phyloP scores from a whole-genome alignment of 208 protist genomes.

The Leishmania mexicana region DNA sequence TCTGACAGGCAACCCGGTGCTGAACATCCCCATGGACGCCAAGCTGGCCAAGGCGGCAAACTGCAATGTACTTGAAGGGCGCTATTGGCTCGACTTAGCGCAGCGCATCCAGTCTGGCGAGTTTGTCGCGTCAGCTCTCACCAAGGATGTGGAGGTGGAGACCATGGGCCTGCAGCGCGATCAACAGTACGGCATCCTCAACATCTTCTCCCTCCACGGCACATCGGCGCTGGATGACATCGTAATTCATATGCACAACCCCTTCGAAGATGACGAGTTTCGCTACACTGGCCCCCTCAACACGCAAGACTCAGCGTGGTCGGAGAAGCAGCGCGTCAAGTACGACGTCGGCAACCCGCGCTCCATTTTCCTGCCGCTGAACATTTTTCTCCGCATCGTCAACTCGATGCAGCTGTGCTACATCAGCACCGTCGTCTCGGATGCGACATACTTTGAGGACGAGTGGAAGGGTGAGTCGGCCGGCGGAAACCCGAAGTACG shows the following conservation, averaged over 20 bases:
- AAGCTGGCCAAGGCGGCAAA: slow-evolving; percentile 71
- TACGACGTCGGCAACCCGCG: slow-evolving; percentile 51
- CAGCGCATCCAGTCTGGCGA: slow-evolving; percentile 62
- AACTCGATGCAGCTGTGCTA: slow-evolving; percentile 70
- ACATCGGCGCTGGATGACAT: slow-evolving; percentile 65
- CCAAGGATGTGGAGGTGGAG: slow-evolving; percentile 57
- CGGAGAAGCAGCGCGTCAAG: slow-evolving; percentile 37
- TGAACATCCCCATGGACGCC: slow-evolving; percentile 68
- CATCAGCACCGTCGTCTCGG: slow-evolving; percentile 43
- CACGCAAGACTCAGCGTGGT: slow-evolving; percentile 54
- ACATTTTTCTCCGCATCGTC: slow-evolving; percentile 56
- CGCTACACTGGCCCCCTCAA: slow-evolving; percentile 67
- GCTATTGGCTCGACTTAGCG: slow-evolving; percentile 70
- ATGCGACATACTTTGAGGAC: slow-evolving; percentile 56
- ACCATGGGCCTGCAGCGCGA: slow-evolving; percentile 67
- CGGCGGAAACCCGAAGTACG: slow-evolving; percentile 74
- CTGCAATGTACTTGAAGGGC: slow-evolving; percentile 42
- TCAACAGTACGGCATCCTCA: slow-evolving; percentile 83
- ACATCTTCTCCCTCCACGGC: slow-evolving; percentile 76
- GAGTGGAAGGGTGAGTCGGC: slow-evolving; percentile 59
- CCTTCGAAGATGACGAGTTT: slow-evolving; percentile 83
- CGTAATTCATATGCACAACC: slow-evolving; percentile 71
- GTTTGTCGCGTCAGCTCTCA: slow-evolving; percentile 62
- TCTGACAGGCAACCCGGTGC: slow-evolving; percentile 78
- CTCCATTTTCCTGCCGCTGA: slow-evolving; percentile 67